Evolutionary conservation across 2,329 filamentous ascomycete genomes (phyloP), one percentile per base, ranked within the genome.

Genomic region (Diplodia intermedia): DNA sequence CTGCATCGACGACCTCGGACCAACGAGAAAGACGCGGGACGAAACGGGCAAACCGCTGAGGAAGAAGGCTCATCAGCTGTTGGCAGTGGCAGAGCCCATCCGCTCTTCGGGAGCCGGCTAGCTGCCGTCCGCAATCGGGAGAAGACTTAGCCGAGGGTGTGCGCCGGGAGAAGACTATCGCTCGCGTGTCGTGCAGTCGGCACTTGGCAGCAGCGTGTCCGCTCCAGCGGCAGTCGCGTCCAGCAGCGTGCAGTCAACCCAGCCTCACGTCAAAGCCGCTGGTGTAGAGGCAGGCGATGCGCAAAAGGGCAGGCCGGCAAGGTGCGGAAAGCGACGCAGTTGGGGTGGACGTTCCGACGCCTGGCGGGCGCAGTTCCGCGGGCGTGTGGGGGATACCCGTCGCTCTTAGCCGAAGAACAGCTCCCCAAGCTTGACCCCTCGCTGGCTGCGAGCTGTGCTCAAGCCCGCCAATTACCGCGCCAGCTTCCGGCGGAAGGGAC

Each of bases 391-490:
- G 57, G 43, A 63, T 52, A 63, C 60, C 60, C 60, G 60, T 52
- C 60, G 60, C 60, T 52, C 60, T 31, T 63, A 63, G 60, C 60
- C 60, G 60, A 63, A 63, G 60, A 52, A 53, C 20, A 23, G 20
- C 29, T 33, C 57, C 36, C 26, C 8, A 40, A 50, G 57, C 57
- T 61, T 23, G 26, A 26, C 47, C 47, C 40, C 56, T 31, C 38
- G 43, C 43, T 47, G 43, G 43, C 43, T 11, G n/a, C 43, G 43
- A 47, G 43, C 43, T 47, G 20, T 47, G n/a, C 43, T 26, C 57
- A 62, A 62, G 40, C 8, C 60, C 60, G 60, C 47, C 60, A 63
- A 52, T 63, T 63, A 63, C 60, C 60, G 60, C 60, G 60, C 52
- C 60, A 63, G 47, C 60, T 63, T 31, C 60, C 60, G 60, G 60